Base-by-base conservation (phyloP, 2,329 filamentous ascomycete genomes). In the Scolecobasidium constrictum region DNA sequence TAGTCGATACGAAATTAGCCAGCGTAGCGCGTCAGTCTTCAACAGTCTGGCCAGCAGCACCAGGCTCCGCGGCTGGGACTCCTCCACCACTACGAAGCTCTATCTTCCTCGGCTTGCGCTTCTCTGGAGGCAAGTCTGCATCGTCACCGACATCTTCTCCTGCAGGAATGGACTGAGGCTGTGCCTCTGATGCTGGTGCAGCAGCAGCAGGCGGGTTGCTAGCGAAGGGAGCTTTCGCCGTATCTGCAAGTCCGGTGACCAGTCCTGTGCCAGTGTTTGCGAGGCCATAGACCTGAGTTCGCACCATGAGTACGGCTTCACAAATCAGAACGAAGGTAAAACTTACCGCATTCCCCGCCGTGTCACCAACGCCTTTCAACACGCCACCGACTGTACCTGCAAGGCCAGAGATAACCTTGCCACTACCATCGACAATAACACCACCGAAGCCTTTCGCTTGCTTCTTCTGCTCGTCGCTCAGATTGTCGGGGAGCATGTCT, bases 281-380 rank as follows among this genome's bases (percentile, higher is more conserved):
- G 13, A 45, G 38, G 19, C 20, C 43, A 22, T 40, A 45, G 15
- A 45, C 38, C 43, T 45, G 12, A 36, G 12, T 36, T 36, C 7
- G 12, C 34, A 36, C 34, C 9, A 36, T 15, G 9, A 36, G 34
- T 9, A n/a, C n/a, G n/a, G 16, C 16, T 9, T 18, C 9, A 17
- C 12, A 9, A 35, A 31, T 3, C 15, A 4, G 5, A 35, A 36
- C n/a, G 7, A 21, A 35, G 20, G 22, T n/a, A 38, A 3, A 33
- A 16, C 48, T 44, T 20, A 52, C 45, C 6, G 47, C 46, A 37
- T 50, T 49, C 12, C 43, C 47, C 13, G 47, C 36, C 4, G 48
- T 50, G 42, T 51, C 49, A 23, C 47, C 36, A 13, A 51, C 34
- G 17, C 45, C 49, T 34, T 51, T 51, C 17, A 48, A 45, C 4